A percentile compares a stretch with the other conserved stretches of the same genome.
Evolutionary conservation across 169 alveolate genomes (phyloP).

Genomic region (Cryptosporidium andersoni): DNA sequence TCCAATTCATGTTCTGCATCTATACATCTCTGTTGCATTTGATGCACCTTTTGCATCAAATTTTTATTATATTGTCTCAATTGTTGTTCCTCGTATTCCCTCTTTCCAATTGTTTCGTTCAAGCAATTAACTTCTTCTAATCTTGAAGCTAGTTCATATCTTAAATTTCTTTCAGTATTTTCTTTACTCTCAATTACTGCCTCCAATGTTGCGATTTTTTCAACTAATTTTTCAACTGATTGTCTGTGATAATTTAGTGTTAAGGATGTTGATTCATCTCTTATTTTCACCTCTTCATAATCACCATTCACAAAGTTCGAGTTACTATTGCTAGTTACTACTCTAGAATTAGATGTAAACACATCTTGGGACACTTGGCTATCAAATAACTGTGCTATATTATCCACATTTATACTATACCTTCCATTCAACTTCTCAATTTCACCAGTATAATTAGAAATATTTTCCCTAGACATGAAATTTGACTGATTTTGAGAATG

Average conservation of each 20-base stretch:
- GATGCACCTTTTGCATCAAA: slow-evolving; percentile 38
- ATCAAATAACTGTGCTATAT: slow-evolving; percentile 24
- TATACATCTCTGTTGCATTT: slow-evolving; percentile 12
- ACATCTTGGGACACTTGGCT: not conserved
- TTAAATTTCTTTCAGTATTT: slow-evolving; percentile 27
- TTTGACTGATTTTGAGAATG: too few relatives aligned
- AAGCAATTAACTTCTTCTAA: slow-evolving; percentile 42
- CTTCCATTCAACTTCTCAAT: slow-evolving; percentile 24
- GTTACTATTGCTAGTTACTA: not conserved
- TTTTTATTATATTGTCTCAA: slow-evolving; percentile 20
- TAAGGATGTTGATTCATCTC: not conserved
- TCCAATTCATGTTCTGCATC: slow-evolving; percentile 45
- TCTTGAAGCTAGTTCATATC: slow-evolving; percentile 36
- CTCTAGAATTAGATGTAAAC: not conserved
- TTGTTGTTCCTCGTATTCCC: slow-evolving; percentile 41
- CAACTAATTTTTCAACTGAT: slow-evolving; percentile 25
- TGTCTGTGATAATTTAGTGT: not conserved
- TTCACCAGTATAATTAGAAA: not conserved
- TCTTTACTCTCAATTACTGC: slow-evolving; percentile 28
- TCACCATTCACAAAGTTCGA: not conserved
- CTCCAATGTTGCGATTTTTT: slow-evolving; percentile 41
- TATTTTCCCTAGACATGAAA: not conserved
- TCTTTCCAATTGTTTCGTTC: slow-evolving; percentile 18
- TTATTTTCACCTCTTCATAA: not conserved
- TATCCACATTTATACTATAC: slow-evolving; percentile 23